Base-by-base conservation (phyloP, 768 basidiomycete genomes). In the Xerocomus brunneocitrinus region DNA sequence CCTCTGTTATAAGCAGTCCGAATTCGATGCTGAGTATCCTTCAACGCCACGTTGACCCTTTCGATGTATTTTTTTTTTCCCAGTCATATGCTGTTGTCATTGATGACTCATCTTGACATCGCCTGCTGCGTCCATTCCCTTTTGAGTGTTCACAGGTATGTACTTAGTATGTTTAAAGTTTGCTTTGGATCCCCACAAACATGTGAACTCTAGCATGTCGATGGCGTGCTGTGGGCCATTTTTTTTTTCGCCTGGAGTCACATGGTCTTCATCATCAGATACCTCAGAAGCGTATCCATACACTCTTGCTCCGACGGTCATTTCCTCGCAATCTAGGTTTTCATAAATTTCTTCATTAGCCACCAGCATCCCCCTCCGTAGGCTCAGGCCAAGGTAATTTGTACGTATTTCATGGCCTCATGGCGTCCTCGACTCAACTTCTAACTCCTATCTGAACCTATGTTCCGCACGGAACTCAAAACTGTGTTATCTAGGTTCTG, bases 1-100 rank as follows among this genome's bases (percentile, higher is more conserved):
- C 19, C 25, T 5, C 40, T 42, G 16, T 62, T 62, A 65, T 65
- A 63, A 54, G 9, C 49, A 25, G 12, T 10, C 46, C 8, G 46
- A 19, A 34, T 31, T 9, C 27, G 34, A 38, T 44, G 48, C 50
- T 19, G 30, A 19, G 38, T 41, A 39, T 44, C 44, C 32, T 40
- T 43, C 45, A 22, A 32, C 28, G 51, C 49, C 61, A 44, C 44
- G 8, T 46, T 32, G 44, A 2, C 8, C 19, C 32, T 34, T 34
- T 12, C 45, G 8, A 8, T 28, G 8, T 28, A 28, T 34, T 3
- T 34, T 3, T 5, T n/a, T n/a, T 5, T 16, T 36, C 14, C n/a
- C n/a, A 19, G 38, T 39, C 8, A 8, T 38, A 4, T 16, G 35
- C 8, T 35, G 35, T 12, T 22, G 41, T 22, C 14, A 27, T 27